A percentile compares a stretch with the other conserved stretches of the same genome.
These are phyloP conservation scores for Pseudocercospora musae DNA, from an alignment of 2,329 filamentous ascomycete genomes.

Conservation along the genomic window DNA sequence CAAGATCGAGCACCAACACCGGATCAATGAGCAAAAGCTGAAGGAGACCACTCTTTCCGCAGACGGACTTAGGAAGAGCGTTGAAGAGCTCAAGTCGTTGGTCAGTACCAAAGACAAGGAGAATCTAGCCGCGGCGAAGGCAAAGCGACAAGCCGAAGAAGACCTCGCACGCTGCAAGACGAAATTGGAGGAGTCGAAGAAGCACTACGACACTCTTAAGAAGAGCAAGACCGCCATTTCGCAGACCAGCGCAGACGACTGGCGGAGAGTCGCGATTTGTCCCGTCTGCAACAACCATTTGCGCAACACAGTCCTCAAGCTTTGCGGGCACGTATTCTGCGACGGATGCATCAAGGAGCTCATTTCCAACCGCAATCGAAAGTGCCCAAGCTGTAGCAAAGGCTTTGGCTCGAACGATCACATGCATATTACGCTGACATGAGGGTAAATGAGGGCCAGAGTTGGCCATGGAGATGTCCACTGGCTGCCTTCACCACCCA, in stretches of 20 bases:
- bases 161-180: conserved; percentile 79
- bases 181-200: conserved; percentile 72
- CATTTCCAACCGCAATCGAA: conserved; percentile 83
- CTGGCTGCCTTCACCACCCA: neutral
- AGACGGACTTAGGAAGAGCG: conserved; percentile 71
- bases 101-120: conserved; percentile 73
- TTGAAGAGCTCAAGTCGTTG: conserved; percentile 70
- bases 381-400: conserved; percentile 91
- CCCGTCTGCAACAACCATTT: conserved; percentile 89
- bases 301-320: conserved; percentile 90
- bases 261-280: conserved; percentile 81
- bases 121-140: conserved; percentile 60
- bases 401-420: conserved; percentile 88
- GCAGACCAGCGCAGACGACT: conserved; percentile 76
- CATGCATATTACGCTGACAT: conserved; percentile 56
- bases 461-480: neutral
- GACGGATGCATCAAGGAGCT: conserved; percentile 85
- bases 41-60: conserved; percentile 66
- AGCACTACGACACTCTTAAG: conserved; percentile 83
- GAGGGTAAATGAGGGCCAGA: conserved; percentile 8
- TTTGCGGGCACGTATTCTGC: conserved; percentile 94
- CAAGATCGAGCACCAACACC: conserved; percentile 68
- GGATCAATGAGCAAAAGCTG: conserved; percentile 68
- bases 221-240: conserved; percentile 64
- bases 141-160: conserved; percentile 58